Conservation (phyloP, 345 rosid genomes). For the Lenwebbia sp. region DNA sequence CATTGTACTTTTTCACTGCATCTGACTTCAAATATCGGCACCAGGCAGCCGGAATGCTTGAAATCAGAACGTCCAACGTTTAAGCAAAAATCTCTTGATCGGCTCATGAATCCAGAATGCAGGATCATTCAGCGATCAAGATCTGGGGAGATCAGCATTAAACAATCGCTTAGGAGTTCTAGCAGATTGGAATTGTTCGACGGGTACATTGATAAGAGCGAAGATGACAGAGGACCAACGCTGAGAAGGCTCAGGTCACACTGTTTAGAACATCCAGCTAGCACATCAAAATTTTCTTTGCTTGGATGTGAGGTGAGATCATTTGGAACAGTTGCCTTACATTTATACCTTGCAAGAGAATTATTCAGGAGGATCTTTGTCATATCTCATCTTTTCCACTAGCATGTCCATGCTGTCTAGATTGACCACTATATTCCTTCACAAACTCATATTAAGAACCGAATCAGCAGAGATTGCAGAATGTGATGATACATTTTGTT, state of each 20-base stretch:
- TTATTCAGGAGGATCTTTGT: background rate
- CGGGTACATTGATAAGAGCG: constrained; percentile 34
- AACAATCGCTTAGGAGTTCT: constrained; percentile 1
- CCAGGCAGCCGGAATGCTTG: constrained; percentile 22
- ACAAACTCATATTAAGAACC: background rate
- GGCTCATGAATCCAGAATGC: constrained; percentile 18
- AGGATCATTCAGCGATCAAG: constrained; percentile 4
- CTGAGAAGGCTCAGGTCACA: constrained; percentile 11
- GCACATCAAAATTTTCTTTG: constrained; percentile 17
- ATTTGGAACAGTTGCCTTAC: constrained; percentile 29
- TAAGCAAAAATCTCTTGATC: constrained; percentile 19
- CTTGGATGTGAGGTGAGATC: constrained; percentile 39
- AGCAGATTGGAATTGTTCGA: constrained; percentile 23
- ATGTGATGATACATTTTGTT: background rate
- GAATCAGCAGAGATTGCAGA: background rate
- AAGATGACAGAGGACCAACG: constrained; percentile 21
- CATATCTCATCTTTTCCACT: background rate
- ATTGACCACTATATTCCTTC: background rate
- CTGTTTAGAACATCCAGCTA: constrained; percentile 24
- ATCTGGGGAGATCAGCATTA: constrained; percentile 6
- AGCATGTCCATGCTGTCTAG: background rate
- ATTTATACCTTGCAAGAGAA: background rate
- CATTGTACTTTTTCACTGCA: background rate
- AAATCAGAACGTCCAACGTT: constrained; percentile 24
- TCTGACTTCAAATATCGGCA: background rate